phyloP scores from a whole-genome alignment of 805 yeast species.

The Spathaspora girioi region DNA sequence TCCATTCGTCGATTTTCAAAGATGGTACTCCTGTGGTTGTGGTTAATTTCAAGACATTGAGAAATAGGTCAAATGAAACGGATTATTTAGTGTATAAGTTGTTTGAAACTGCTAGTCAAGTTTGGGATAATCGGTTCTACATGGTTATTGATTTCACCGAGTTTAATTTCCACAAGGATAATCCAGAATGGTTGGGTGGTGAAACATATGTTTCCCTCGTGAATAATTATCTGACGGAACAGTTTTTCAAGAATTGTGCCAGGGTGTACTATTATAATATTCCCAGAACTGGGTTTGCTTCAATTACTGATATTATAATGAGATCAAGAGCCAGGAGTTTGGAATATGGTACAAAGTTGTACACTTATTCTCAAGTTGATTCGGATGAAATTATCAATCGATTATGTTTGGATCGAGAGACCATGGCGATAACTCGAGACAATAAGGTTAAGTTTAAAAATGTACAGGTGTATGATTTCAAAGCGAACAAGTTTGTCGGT shows the following conservation, averaged over 20 bases:
- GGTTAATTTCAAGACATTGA: slow-evolving; percentile 37
- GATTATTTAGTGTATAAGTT: slow-evolving; percentile 57
- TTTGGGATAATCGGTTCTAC: slow-evolving; percentile 68
- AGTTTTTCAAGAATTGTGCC: slow-evolving; percentile 49
- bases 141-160: slow-evolving; percentile 70
- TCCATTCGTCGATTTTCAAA: slow-evolving; percentile 61
- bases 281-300: slow-evolving; percentile 27
- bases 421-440: slow-evolving; percentile 33
- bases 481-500: slow-evolving; percentile 50
- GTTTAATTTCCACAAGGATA: slow-evolving; percentile 27
- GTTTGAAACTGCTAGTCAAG: slow-evolving; percentile 61
- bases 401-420: slow-evolving; percentile 33
- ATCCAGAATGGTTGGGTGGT: slow-evolving; percentile 7
- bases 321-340: slow-evolving; percentile 14
- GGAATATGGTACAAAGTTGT: slow-evolving; percentile 17
- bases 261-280: slow-evolving; percentile 51
- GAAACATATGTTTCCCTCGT: slow-evolving; percentile 33
- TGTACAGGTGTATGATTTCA: slow-evolving; percentile 46
- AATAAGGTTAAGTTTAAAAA: slow-evolving; percentile 31
- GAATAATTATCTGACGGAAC: slow-evolving; percentile 47
- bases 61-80: slow-evolving; percentile 31
- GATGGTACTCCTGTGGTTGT: slow-evolving; percentile 74
- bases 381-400: slow-evolving; percentile 28
- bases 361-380: slow-evolving; percentile 33
- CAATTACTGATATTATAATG: slow-evolving; percentile 19